phyloP scores from a whole-genome alignment of 2,329 filamentous ascomycete species.

The Ascochyta lentis region DNA sequence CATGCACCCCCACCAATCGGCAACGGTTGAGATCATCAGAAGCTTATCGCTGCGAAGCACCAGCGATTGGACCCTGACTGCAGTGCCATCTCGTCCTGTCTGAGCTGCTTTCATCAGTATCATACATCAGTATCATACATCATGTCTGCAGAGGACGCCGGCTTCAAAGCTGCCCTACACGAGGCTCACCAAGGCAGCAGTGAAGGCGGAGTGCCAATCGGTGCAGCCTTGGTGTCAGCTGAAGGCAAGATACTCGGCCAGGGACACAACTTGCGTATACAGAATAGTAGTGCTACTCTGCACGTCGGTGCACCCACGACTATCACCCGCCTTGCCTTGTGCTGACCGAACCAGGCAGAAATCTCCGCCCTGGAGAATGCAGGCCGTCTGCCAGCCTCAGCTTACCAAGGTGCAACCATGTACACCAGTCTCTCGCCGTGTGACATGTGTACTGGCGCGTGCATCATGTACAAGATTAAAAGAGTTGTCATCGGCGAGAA shows the following conservation, averaged over 20 bases:
- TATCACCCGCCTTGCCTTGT: background rate
- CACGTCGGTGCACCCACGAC: conserved; percentile 59
- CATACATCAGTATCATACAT: conserved; percentile 4
- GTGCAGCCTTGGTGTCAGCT: conserved; percentile 68
- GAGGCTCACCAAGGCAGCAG: conserved; percentile 62
- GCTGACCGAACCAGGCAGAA: conserved; percentile 64
- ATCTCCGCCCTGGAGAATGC: conserved; percentile 78
- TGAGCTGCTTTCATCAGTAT: background rate
- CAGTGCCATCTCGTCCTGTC: background rate
- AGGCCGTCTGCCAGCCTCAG: conserved; percentile 71
- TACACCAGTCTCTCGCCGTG: conserved; percentile 82
- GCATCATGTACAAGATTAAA: conserved; percentile 75
- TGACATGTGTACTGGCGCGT: conserved; percentile 83
- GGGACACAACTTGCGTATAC: conserved; percentile 78
- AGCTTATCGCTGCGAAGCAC: conserved; percentile 25
- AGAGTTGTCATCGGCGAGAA: conserved; percentile 80
- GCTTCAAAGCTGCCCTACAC: conserved; percentile 64
- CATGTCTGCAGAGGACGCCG: conserved; percentile 45
- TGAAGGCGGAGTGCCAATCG: conserved; percentile 67
- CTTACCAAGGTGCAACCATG: conserved; percentile 78
- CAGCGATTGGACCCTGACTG: conserved; percentile 22
- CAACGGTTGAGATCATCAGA: conserved; percentile 14
- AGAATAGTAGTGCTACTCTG: conserved; percentile 73
- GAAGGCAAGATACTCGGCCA: conserved; percentile 74
- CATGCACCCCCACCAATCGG: conserved; percentile 20